Evolutionary conservation across 2,329 filamentous ascomycete species (phyloP).

Genomic region (Fusarium siculi): DNA sequence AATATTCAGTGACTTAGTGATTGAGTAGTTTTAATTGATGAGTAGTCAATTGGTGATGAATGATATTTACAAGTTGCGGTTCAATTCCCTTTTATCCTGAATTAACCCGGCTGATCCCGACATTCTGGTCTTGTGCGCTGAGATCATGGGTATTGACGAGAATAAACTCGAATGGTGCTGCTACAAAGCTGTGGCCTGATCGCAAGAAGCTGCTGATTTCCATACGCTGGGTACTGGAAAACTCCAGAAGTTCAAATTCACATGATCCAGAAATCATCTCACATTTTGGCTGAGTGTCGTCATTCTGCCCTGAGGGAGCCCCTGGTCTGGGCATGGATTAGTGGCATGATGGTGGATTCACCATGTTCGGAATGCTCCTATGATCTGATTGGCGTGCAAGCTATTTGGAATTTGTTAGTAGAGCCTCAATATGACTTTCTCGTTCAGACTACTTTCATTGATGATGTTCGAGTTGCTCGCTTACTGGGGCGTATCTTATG

Average conservation of each 20-base stretch:
- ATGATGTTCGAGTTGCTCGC: too few relatives aligned
- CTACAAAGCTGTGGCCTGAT: neutral
- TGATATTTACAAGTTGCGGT: neutral
- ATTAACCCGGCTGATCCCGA: neutral
- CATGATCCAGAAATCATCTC: neutral
- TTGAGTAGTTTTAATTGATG: neutral
- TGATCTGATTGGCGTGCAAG: neutral
- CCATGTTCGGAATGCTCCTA: too few relatives aligned
- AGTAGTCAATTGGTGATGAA: neutral
- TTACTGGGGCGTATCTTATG: too few relatives aligned
- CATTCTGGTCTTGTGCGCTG: neutral
- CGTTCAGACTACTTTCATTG: too few relatives aligned
- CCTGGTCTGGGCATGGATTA: accelerated
- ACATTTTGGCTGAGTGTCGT: neutral
- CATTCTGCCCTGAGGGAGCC: neutral
- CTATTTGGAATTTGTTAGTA: too few relatives aligned
- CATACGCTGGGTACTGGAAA: neutral
- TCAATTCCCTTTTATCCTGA: neutral
- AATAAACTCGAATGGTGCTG: neutral
- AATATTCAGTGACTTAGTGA: neutral
- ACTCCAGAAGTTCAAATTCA: neutral
- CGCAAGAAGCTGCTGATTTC: neutral
- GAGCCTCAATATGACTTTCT: too few relatives aligned
- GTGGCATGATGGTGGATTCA: neutral
- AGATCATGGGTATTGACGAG: neutral